Evolutionary conservation across 345 rosid genomes (phyloP).

Genomic region (Eucalyptus cladocalyx): DNA sequence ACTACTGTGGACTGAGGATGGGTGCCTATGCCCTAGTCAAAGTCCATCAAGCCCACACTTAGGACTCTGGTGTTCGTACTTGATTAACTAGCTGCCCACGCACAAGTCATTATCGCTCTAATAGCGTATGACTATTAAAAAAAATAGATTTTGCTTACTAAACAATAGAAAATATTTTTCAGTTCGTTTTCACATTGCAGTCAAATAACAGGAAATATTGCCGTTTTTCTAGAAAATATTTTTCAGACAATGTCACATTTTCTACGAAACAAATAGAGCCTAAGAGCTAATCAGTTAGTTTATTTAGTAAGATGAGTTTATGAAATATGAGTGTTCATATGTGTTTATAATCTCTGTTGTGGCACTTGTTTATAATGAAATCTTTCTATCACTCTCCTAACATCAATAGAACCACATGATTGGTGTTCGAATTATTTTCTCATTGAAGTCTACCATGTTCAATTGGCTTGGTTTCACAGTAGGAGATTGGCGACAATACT

Average conservation of each 20-base stretch:
- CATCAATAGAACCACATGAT: background rate
- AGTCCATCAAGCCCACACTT: background rate
- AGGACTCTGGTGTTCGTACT: fast-evolving
- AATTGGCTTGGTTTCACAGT: background rate
- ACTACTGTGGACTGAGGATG: fast-evolving
- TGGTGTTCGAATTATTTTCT: no score
- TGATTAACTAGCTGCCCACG: fast-evolving
- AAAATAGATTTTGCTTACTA: no score
- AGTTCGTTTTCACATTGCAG: fast-evolving
- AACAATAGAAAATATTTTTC: no score
- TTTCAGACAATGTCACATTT: background rate
- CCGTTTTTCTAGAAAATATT: no score
- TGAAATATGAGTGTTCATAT: background rate
- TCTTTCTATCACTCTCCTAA: background rate
- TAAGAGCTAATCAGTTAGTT: background rate
- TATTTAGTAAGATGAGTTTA: background rate
- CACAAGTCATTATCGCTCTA: fast-evolving
- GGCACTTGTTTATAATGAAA: background rate
- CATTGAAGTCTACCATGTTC: no score
- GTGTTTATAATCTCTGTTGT: background rate
- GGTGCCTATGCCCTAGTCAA: background rate
- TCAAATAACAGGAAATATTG: background rate
- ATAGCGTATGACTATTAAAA: no score
- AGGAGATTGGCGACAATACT: background rate
- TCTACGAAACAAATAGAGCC: background rate